These are phyloP conservation scores for Rhizomucor pusillus DNA, from an alignment of 371 early-diverging fungal species.

Conservation along the genomic window DNA sequence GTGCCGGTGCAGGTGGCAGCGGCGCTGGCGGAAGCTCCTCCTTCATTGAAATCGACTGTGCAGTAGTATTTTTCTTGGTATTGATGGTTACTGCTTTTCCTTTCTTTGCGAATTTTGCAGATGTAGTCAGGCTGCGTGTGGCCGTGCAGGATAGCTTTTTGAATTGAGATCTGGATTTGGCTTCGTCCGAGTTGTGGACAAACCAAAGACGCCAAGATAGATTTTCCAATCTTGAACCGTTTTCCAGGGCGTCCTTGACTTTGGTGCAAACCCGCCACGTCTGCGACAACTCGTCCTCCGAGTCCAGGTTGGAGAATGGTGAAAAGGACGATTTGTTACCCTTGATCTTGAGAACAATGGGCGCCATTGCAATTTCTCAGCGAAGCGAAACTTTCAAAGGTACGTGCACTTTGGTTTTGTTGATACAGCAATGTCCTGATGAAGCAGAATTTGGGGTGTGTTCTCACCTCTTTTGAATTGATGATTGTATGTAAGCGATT, in stretches of 20 bases:
- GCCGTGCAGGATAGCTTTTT: conserved; percentile 7
- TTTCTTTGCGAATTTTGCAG: not conserved
- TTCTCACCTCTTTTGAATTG: too few relatives aligned
- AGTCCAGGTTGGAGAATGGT: conserved; percentile 63
- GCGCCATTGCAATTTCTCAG: conserved; percentile 50
- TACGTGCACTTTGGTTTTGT: too few relatives aligned
- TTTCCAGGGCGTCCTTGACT: conserved; percentile 83
- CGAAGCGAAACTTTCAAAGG: too few relatives aligned
- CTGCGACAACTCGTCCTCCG: conserved; percentile 67
- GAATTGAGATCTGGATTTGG: conserved; percentile 11
- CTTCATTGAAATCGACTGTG: not conserved
- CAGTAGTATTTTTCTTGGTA: not conserved
- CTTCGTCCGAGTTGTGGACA: conserved; percentile 61
- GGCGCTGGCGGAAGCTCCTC: conserved; percentile 3
- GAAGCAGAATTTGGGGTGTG: too few relatives aligned
- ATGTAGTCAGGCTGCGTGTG: not conserved
- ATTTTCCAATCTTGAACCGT: conserved; percentile 83
- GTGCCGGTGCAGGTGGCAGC: conserved; percentile 5
- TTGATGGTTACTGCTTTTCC: not conserved
- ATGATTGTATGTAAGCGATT: too few relatives aligned
- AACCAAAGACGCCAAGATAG: conserved; percentile 87
- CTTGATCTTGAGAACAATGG: conserved; percentile 72
- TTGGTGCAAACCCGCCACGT: conserved; percentile 86
- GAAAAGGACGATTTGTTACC: conserved; percentile 60
- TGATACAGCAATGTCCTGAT: too few relatives aligned